These are phyloP conservation scores for Centrapalus pauciflorus DNA, from an alignment of 129 eudicot genomes.

Conservation along the genomic window DNA sequence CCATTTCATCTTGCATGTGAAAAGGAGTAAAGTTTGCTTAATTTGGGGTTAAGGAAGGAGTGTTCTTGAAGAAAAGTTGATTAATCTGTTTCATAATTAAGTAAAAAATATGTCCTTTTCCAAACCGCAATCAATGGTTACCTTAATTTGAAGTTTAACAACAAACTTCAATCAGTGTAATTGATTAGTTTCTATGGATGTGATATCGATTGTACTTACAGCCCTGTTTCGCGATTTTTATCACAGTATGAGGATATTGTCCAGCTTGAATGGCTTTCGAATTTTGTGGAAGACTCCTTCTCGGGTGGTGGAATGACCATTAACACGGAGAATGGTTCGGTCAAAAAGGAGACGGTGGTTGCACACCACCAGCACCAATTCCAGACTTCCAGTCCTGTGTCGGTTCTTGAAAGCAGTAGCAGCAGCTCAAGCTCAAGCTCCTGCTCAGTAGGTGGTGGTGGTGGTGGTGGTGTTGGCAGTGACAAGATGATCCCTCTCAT, in stretches of 20 bases:
- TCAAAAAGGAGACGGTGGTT: conserved; percentile 29
- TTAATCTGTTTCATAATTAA: conserved; percentile 13
- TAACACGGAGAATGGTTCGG: conserved; percentile 29
- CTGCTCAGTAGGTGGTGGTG: conserved; percentile 26
- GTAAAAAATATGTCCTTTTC: conserved; percentile 12
- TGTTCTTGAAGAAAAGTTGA: conserved; percentile 28
- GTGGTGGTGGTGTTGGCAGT: conserved; percentile 1
- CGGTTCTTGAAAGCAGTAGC: conserved; percentile 93
- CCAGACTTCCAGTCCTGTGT: conserved; percentile 74
- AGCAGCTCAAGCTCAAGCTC: conserved; percentile 59
- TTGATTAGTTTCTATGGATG: not conserved
- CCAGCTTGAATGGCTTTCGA: conserved; percentile 93
- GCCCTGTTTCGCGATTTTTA: not conserved
- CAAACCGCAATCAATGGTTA: conserved; percentile 6
- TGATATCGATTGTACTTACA: not conserved
- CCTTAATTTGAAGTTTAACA: conserved; percentile 16
- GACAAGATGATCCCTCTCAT: conserved; percentile 52
- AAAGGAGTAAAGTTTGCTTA: conserved; percentile 24
- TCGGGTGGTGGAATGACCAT: conserved; percentile 70
- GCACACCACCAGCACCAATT: conserved; percentile 41
- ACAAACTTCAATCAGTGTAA: conserved; percentile 9
- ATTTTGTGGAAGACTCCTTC: conserved; percentile 85
- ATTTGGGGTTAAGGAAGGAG: conserved; percentile 25
- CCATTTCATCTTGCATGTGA: conserved; percentile 14
- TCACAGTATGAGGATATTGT: conserved; percentile 81